Conservation (phyloP, 2,329 filamentous ascomycete genomes). For the Microdochium trichocladiopsis region DNA sequence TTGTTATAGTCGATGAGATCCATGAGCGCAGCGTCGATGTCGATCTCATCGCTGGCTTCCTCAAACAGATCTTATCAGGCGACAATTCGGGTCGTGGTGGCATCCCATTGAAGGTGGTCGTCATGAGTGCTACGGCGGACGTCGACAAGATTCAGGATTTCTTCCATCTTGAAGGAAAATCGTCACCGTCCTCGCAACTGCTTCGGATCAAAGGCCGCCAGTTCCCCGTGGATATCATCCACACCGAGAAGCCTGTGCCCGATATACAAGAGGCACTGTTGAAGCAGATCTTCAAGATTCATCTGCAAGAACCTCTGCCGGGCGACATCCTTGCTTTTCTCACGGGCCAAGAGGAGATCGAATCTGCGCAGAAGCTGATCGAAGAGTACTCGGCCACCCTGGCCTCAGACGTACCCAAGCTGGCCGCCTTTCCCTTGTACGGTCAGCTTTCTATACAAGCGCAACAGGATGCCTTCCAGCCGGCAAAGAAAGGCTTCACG, state of each 20-base stretch:
- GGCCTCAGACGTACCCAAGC: conserved; percentile 65
- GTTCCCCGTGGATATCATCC: conserved; percentile 72
- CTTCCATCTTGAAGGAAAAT: conserved; percentile 39
- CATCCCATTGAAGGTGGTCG: conserved; percentile 74
- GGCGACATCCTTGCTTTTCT: conserved; percentile 92
- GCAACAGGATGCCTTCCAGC: conserved; percentile 80
- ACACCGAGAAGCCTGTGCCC: conserved; percentile 66
- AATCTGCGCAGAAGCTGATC: conserved; percentile 70
- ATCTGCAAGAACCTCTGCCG: conserved; percentile 81
- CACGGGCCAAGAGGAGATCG: conserved; percentile 88
- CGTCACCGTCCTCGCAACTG: conserved; percentile 20
- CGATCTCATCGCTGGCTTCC: conserved; percentile 81
- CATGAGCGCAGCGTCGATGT: conserved; percentile 95
- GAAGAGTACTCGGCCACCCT: conserved; percentile 72
- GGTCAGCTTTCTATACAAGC: conserved; percentile 82
- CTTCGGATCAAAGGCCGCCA: conserved; percentile 78
- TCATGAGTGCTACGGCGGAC: conserved; percentile 97
- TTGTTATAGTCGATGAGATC: conserved; percentile 89
- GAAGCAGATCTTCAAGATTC: conserved; percentile 78
- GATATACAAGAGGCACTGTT: conserved; percentile 79
- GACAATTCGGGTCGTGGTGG: conserved; percentile 61
- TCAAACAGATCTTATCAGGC: conserved; percentile 66
- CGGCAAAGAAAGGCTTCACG: conserved; percentile 62
- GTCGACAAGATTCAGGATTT: conserved; percentile 72
- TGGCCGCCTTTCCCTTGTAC: conserved; percentile 73